Percentiles rank a stretch among this genome's conserved stretches.
Conservation (phyloP, 495 filamentous ascomycete species). For the Podospora anserina region DNA sequence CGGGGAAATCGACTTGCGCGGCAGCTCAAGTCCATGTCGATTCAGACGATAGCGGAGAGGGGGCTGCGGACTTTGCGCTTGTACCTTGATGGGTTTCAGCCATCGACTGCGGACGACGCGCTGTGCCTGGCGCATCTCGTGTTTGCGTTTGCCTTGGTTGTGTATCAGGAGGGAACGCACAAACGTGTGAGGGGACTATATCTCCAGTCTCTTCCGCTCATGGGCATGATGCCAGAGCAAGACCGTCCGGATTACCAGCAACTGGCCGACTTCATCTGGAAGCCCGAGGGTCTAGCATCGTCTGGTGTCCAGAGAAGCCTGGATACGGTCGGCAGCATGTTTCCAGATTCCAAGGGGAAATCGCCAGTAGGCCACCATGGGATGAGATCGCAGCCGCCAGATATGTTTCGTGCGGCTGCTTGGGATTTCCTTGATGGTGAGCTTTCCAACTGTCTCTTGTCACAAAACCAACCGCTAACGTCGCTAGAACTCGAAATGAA, state of each 20-base stretch:
- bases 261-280: slow-evolving; percentile 39
- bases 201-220: slow-evolving; percentile 41
- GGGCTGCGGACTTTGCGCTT: slow-evolving; percentile 38
- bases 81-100: slow-evolving; percentile 32
- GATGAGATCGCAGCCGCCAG: slow-evolving; percentile 18
- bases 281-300: slow-evolving; percentile 30
- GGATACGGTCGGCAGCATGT: slow-evolving; percentile 13
- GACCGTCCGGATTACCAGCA: slow-evolving; percentile 33
- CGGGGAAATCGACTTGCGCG: slow-evolving; percentile 37
- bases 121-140: slow-evolving; percentile 47
- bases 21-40: slow-evolving; percentile 37
- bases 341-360: slow-evolving; percentile 41
- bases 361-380: slow-evolving; percentile 24
- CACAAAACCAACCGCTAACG: background rate
- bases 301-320: slow-evolving; percentile 18
- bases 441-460: slow-evolving; percentile 7
- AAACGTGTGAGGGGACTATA: slow-evolving; percentile 33
- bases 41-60: slow-evolving; percentile 32
- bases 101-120: slow-evolving; percentile 35
- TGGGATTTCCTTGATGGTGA: slow-evolving; percentile 50
- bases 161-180: slow-evolving; percentile 31
- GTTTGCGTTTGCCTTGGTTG: slow-evolving; percentile 44
- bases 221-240: slow-evolving; percentile 27
- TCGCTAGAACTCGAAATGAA: slow-evolving; percentile 43
- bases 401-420: slow-evolving; percentile 37